Conservation (phyloP, 1,284 basidiomycete genomes). For the Agaricales sp. region DNA sequence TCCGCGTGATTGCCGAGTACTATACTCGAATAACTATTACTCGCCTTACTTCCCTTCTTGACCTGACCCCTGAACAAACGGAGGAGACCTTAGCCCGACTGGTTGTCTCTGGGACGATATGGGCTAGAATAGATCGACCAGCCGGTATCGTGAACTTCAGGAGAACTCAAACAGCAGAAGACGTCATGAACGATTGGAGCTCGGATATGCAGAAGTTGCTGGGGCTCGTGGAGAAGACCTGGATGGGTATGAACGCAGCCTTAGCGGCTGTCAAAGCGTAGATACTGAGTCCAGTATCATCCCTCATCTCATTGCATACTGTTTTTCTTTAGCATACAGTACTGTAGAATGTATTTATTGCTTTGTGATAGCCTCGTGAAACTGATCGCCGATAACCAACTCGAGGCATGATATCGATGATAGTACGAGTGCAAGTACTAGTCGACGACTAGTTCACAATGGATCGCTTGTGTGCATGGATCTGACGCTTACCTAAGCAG, state of each 20-base stretch:
- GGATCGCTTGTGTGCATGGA: too few species aligned
- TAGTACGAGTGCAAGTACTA: too few species aligned
- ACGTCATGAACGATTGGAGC: conserved; percentile 95
- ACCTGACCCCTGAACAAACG: conserved; percentile 73
- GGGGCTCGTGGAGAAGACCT: conserved; percentile 74
- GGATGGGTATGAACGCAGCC: conserved; percentile 85
- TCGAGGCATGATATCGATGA: too few species aligned
- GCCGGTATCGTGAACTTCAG: conserved; percentile 84
- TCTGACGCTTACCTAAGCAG: too few species aligned
- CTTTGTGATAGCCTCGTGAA: too few species aligned
- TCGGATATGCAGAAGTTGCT: conserved; percentile 88
- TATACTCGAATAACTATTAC: conserved; percentile 88
- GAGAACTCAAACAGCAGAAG: conserved; percentile 69
- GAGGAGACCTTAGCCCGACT: conserved; percentile 85
- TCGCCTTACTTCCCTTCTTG: conserved; percentile 81
- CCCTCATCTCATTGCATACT: too few species aligned
- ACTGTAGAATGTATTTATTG: too few species aligned
- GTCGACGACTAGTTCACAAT: too few species aligned
- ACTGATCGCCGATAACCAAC: too few species aligned
- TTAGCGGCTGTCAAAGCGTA: conserved; percentile 46
- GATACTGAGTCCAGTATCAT: too few species aligned
- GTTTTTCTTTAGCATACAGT: too few species aligned
- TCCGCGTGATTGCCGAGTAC: conserved; percentile 90
- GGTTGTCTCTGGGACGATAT: conserved; percentile 86
- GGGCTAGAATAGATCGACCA: conserved; percentile 91